Conservation (phyloP, 441 rosid genomes). For the Bruguiera hainesii region DNA sequence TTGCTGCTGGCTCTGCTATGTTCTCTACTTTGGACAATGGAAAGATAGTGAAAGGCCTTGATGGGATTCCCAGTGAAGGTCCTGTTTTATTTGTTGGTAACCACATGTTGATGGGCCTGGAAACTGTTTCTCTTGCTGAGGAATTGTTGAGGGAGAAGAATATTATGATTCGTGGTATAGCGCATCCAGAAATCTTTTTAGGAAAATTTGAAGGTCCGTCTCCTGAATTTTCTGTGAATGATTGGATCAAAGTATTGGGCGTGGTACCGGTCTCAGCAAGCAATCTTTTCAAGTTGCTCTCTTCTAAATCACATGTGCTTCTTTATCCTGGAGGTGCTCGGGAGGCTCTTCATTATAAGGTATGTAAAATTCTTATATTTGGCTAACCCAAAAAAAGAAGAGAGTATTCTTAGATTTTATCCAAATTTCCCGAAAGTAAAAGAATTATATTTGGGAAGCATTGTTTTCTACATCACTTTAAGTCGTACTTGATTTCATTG, state of each 20-base stretch:
- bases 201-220: conserved; percentile 20
- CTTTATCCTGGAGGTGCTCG: conserved; percentile 92
- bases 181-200: conserved; percentile 56
- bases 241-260: conserved; percentile 71
- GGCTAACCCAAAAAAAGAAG: neutral
- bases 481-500: too few relatives aligned
- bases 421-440: neutral
- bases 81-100: conserved; percentile 82
- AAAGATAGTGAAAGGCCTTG: conserved; percentile 74
- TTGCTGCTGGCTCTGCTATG: conserved; percentile 45
- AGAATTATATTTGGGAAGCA: too few relatives aligned
- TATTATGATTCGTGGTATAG: conserved; percentile 54
- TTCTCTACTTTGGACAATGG: conserved; percentile 81
- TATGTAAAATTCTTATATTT: conserved; percentile 20
- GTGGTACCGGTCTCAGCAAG: conserved; percentile 61
- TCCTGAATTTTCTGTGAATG: conserved; percentile 32
- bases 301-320: conserved; percentile 67
- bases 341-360: conserved; percentile 87
- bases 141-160: conserved; percentile 65
- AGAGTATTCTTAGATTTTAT: neutral
- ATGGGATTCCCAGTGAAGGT: conserved; percentile 80
- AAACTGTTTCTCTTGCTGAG: conserved; percentile 49
- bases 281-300: conserved; percentile 67
- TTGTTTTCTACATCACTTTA: too few relatives aligned
- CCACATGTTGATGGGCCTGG: conserved; percentile 78